Evolutionary conservation across 23 red algal genomes (phyloP).

Genomic region (Gracilaria domingensis): DNA sequence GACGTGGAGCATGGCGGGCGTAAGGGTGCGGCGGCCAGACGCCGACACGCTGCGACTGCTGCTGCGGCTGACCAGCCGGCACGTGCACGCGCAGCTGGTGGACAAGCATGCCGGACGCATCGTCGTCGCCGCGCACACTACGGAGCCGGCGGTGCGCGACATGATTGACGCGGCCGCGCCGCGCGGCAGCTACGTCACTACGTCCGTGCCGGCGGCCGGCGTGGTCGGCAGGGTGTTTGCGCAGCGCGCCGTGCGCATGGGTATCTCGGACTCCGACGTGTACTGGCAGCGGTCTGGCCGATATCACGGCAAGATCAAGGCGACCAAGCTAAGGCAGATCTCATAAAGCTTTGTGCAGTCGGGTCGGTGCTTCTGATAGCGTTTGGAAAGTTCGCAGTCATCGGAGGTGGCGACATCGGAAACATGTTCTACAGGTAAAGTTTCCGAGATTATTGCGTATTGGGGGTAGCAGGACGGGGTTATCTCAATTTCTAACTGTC

Average conservation of each 20-base stretch:
- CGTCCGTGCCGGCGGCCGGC: slow-evolving; percentile 61
- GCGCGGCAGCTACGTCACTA: slow-evolving; percentile 34
- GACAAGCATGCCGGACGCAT: slow-evolving; percentile 29
- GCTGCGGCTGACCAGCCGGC: slow-evolving; percentile 68
- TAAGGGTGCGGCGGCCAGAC: slow-evolving; percentile 33
- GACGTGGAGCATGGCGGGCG: slow-evolving; percentile 20
- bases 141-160: slow-evolving; percentile 37
- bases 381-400: no score
- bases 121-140: slow-evolving; percentile 68
- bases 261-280: slow-evolving; percentile 26
- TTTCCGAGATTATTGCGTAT: no score
- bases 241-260: slow-evolving; percentile 29
- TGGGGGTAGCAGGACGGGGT: no score
- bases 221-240: slow-evolving; percentile 60
- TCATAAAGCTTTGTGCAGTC: no score
- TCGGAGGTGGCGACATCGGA: no score
- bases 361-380: no score
- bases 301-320: no score
- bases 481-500: no score
- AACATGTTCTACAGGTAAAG: no score
- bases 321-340: no score
- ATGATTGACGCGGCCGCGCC: slow-evolving; percentile 1
- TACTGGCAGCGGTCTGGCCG: no score
- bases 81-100: slow-evolving; percentile 87
- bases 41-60: slow-evolving; percentile 49